Evolutionary conservation across 2,329 filamentous ascomycete species (phyloP), one percentile per base, ranked within the genome.

Genomic region (Xylariaceae sp.): DNA sequence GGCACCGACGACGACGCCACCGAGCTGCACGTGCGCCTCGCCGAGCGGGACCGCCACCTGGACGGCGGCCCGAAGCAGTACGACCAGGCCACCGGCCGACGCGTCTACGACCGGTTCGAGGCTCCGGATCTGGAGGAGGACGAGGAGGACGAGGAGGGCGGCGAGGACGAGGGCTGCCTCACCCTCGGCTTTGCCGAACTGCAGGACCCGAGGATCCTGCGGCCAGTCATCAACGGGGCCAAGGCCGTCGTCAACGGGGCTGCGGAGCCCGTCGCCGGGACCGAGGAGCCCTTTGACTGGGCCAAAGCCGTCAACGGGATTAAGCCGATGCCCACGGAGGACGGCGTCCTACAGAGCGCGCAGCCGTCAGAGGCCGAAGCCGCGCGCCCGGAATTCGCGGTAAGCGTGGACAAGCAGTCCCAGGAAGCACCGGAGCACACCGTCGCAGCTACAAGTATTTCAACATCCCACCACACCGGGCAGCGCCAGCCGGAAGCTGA

Each of bases 21-120:
- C 2, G 41, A 52, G 0, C 53, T 94, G 12, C 63, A 69, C 15
- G 60, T 93, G 4, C 65, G 70, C 9, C 68, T 94, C 3, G 85
- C 87, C 3, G 70, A 70, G 40, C 73, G 83, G 18, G 83, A 93
- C 50, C 64, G 80, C 30, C 59, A 70, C 10, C 58, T 68, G 5
- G 68, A 73, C 34, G 54, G 65, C 39, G 72, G 69, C 33, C 64
- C 77, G 42, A 80, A 73, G 48, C 55, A 60, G 13, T 78, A 77
- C 43, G 78, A 90, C 45, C 68, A 77, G 9, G 60, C 71, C 24
- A 80, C 82, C 0, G 87, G 86, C 0, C 67, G 82, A 40, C 72
- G 86, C 8, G 59, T 86, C 8, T 94, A 90, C 47, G 77, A 72
- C 41, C 83, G 79, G 37, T 92, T 93, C 44, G 86, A 93, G 48